Conservation (phyloP, 2,329 filamentous ascomycete genomes). For the Pseudopithomyces maydicus region DNA sequence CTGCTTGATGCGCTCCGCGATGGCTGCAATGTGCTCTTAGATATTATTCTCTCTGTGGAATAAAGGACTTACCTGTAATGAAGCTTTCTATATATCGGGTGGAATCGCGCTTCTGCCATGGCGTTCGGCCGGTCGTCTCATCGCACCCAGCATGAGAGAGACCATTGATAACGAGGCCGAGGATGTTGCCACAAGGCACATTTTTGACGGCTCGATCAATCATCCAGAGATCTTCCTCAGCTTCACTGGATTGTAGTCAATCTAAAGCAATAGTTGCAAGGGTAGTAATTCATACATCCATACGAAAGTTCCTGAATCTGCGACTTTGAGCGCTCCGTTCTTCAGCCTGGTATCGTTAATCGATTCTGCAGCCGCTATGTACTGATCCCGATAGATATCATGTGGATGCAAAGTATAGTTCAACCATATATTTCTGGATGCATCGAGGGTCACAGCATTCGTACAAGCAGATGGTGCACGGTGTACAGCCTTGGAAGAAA, state of each 20-base stretch:
- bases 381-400: conserved; percentile 53
- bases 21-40: conserved; percentile 27
- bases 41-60: not conserved
- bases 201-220: conserved; percentile 53
- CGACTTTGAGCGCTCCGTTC: conserved; percentile 49
- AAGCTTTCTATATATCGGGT: conserved; percentile 47
- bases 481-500: not conserved
- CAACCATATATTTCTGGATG: conserved; percentile 11
- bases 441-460: conserved; percentile 6
- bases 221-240: conserved; percentile 51
- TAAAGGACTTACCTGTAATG: conserved; percentile 45
- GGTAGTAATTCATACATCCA: conserved; percentile 49
- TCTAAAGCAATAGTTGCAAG: not conserved
- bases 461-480: conserved; percentile 1
- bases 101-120: conserved; percentile 50
- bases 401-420: conserved; percentile 52
- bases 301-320: conserved; percentile 53
- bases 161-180: conserved; percentile 64
- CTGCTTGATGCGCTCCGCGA: conserved; percentile 55
- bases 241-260: conserved; percentile 47
- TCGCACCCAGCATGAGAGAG: conserved; percentile 65
- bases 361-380: conserved; percentile 61
- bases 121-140: conserved; percentile 61
- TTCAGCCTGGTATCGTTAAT: conserved; percentile 52
- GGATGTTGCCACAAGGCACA: conserved; percentile 51